Evolutionary conservation across 192 early-diverging fungal species (phyloP), one percentile per base, ranked within the genome.

Genomic region (Mortierella antarctica): DNA sequence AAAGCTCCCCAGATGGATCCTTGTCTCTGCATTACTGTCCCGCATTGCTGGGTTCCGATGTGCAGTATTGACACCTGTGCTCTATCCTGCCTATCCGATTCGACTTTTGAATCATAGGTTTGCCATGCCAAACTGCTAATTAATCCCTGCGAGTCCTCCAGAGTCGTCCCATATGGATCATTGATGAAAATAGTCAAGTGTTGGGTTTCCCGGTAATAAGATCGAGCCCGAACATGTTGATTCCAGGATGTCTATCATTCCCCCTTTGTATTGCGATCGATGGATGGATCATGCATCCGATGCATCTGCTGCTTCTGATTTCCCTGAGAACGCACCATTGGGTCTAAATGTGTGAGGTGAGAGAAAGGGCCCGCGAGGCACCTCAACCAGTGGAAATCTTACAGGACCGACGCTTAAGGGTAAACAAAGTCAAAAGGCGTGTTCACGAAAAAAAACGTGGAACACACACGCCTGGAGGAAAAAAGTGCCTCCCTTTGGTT

Each of bases 91-190:
- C 31, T 31, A 31, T 31, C 1, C 31, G 31, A 31, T 31, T 31
- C 31, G 31, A 42, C 15, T 67, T 46, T 44, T 48, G 55, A 68
- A 68, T 68, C 66, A 68, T 21, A 68, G 66, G 44, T 68, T 68
- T 56, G 46, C 45, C 66, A 68, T 68, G 66, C 5, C 55, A 46
- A 4, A 44, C 5, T 14, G 49, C 17, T n/a, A 23, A 9, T 13
- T 40, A 5, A 20, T 65, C 41, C 40, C 15, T 20, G 54, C 20
- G 52, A 31, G 23, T 54, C 44, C 14, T 15, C 14, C 11, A 18
- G 15, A 14, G 20, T 10, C 4, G 21, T 31, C 18, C 0, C 20
- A 13, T 6, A 3, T 12, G n/a, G 10, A 49, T 51, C 42, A 7
- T 57, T 57, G 23, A 41, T 57, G 55, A 46, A 57, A 31, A 11